Base-by-base conservation (phyloP, 495 filamentous ascomycete species). In the Penicillium robsamsonii region DNA sequence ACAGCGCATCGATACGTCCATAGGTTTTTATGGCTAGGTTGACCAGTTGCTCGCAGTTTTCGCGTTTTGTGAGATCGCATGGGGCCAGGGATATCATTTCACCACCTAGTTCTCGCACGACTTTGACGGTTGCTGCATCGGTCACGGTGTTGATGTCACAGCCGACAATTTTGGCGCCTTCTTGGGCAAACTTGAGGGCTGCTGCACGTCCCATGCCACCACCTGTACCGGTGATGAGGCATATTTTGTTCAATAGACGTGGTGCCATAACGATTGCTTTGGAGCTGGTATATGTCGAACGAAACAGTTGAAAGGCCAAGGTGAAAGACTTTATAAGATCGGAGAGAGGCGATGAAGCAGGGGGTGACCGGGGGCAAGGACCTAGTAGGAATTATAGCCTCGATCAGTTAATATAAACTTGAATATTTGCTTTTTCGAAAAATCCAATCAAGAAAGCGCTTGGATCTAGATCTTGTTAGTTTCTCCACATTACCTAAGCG, bases 191-290 rank as follows among this genome's bases (percentile, higher is more conserved):
- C 5, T 50, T 50, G 11, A 50, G 33, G 31, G 47, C 47, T 50
- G 47, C 47, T 50, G 31, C 47, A 5, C 47, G 31, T 24, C 47
- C 47, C 47, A 50, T 50, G 6, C 31, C 37, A 18, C 31, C 47
- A 6, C 47, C 47, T 22, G 31, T 50, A 5, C 47, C 47, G 11
- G 47, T 50, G 12, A 50, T 50, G 5, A 50, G 47, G 6, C 47
- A 50, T 25, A 50, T 20, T 24, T 50, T 50, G 31, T 38, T 50
- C 5, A 35, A 15, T 0, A 50, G 47, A 17, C 31, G 47, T 3
- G 5, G 17, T n/a, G 47, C 8, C 47, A 50, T 50, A 9, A 9
- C 15, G 11, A 8, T 38, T n/a, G 2, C 13, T 29, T 29, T 27
- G 20, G 44, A 6, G n/a, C 11, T n/a, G 2, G 8, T 46, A 17